phyloP scores from a whole-genome alignment of 208 protist genomes.

The Strigomonas culicis region DNA sequence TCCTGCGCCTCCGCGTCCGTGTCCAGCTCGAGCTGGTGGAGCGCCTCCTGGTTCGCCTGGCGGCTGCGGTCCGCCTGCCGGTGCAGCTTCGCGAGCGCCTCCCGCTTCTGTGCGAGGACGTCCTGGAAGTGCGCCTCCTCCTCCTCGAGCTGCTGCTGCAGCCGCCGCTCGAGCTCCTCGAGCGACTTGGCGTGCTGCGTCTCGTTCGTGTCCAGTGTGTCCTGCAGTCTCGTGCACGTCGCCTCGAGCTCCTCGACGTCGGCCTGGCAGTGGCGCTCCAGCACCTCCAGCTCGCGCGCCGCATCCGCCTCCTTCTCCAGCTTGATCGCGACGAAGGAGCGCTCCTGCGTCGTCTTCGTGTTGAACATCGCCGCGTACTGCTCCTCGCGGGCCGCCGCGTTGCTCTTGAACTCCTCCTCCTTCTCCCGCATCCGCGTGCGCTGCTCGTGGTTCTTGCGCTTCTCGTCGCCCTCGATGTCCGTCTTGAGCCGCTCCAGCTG shows the following conservation, averaged over 20 bases:
- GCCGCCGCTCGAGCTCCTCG: conserved; percentile 24
- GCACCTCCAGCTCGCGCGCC: conserved; percentile 41
- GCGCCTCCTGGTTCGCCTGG: conserved; percentile 83
- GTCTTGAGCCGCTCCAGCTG: conserved; percentile 89
- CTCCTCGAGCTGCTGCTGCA: conserved; percentile 38
- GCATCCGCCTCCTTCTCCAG: conserved; percentile 80
- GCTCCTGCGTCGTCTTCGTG: conserved; percentile 90
- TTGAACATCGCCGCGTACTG: conserved; percentile 78
- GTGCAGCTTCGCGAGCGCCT: conserved; percentile 55
- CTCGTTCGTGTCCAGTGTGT: conserved; percentile 65
- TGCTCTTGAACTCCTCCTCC: conserved; percentile 84
- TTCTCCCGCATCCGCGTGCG: conserved; percentile 90
- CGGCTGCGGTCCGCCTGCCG: conserved; percentile 60
- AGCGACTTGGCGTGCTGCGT: conserved; percentile 30
- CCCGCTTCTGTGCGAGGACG: conserved; percentile 52
- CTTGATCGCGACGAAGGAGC: conserved; percentile 86
- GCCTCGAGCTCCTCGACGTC: conserved; percentile 88
- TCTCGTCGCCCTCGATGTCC: conserved; percentile 94
- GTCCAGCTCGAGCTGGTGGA: conserved; percentile 92
- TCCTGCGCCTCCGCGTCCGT: conserved; percentile 91
- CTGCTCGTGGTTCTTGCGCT: conserved; percentile 91
- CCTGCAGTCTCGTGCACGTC: conserved; percentile 53
- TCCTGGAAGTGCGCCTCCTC: conserved; percentile 83
- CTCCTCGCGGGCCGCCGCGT: conserved; percentile 55
- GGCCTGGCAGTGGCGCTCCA: conserved; percentile 84